Evolutionary conservation across 139 green algal species (phyloP), one percentile per base, ranked within the genome.

Genomic region (Diplosphaera chodatii): DNA sequence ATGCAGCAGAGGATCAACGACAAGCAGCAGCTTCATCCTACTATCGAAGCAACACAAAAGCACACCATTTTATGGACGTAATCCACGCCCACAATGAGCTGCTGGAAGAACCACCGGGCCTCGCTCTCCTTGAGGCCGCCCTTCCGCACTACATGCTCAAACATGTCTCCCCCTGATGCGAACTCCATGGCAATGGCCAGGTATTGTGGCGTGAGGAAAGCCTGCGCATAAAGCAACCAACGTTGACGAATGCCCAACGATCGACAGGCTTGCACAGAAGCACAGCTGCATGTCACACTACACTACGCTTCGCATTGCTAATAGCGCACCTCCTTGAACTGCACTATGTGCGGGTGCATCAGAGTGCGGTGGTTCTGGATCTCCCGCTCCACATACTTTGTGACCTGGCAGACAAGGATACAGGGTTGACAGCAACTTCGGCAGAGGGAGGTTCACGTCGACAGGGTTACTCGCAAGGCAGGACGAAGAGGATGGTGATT

Each of bases 71-170:
- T 70, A 82, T 99, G 95, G 73, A 96, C 94, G 82, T 98, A 99
- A 72, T 96, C 91, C 23, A 98, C 85, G 8, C 90, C 92, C 16
- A 96, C 88, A 16, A 98, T 92, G 4, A 99, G 85, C 87, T 99
- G 95, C 85, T 99, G 95, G 78, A 99, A 99, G 80, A 98, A 99
- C 90, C 92, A 99, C 40, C 95, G 85, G 25, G 93, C 92, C 72
- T 97, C 94, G 20, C 89, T 89, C 82, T 99, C 95, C 31, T 88
- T 89, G 30, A 99, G 89, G 10, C 91, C 85, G 34, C 90, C 89
- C 23, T 91, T 91, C 3, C 87, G 84, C 68, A 95, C 91, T n/a
- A 98, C 92, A 59, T 94, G 91, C 83, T 98, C 89, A 80, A 97
- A 97, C 84, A 97, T 94, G 74, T 97, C 94, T 2, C 94, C 94